Evolutionary conservation across 106 monocot genomes (phyloP).

Genomic region (Amphibolis antarctica): DNA sequence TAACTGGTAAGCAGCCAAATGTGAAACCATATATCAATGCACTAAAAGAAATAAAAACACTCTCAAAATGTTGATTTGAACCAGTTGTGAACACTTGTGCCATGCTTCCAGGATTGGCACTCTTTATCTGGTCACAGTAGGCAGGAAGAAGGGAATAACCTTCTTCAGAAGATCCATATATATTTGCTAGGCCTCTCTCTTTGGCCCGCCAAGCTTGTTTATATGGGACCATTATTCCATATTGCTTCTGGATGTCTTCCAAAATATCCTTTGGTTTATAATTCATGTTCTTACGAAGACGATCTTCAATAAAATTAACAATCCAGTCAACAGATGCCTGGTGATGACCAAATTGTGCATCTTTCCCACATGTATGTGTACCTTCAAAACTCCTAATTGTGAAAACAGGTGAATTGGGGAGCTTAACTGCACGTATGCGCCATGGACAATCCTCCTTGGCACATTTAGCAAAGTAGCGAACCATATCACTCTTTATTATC

Average conservation of each 20-base stretch:
- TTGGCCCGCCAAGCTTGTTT: constrained; percentile 75
- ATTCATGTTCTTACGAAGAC: constrained; percentile 43
- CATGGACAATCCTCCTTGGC: constrained; percentile 64
- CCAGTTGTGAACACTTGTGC: constrained; percentile 44
- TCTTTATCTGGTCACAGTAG: constrained; percentile 47
- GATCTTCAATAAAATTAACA: constrained; percentile 51
- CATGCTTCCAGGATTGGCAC: constrained; percentile 47
- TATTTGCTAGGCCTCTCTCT: constrained; percentile 55
- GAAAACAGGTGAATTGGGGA: constrained; percentile 39
- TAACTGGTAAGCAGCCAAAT: constrained; percentile 47
- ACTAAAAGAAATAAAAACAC: constrained; percentile 44
- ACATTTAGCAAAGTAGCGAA: constrained; percentile 62
- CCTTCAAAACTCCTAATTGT: constrained; percentile 45
- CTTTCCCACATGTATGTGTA: constrained; percentile 45
- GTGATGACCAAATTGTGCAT: constrained; percentile 47
- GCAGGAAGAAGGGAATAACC: constrained; percentile 53
- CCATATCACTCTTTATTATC: constrained; percentile 58
- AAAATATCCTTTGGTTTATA: constrained; percentile 70
- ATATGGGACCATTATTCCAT: constrained; percentile 65
- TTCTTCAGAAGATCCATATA: constrained; percentile 62
- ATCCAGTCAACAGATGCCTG: constrained; percentile 74
- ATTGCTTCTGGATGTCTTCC: constrained; percentile 57
- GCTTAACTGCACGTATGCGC: constrained; percentile 55
- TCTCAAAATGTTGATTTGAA: constrained; percentile 42
- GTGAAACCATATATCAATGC: constrained; percentile 51